A percentile compares a stretch with the other conserved stretches of the same genome.
Conservation (phyloP, 1,139 yeast species). For the Yamadazyma kanchanaburiensis region DNA sequence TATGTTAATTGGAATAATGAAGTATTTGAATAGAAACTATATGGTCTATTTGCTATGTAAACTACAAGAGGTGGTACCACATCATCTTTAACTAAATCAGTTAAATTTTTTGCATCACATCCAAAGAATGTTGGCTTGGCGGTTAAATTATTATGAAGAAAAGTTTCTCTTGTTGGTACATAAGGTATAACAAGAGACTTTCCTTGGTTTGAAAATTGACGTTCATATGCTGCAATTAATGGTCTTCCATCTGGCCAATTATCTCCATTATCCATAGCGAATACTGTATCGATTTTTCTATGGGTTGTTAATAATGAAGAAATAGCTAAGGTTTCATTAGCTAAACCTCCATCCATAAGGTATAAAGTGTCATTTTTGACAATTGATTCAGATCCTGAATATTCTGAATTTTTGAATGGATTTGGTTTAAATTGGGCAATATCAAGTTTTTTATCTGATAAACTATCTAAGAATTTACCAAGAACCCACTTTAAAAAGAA, state of each 20-base stretch:
- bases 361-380: constrained; percentile 30
- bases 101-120: constrained; percentile 37
- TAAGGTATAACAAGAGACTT: constrained; percentile 28
- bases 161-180: constrained; percentile 33
- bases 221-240: constrained; percentile 27
- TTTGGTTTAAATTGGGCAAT: constrained; percentile 46
- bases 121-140: constrained; percentile 45
- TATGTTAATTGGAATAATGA: constrained; percentile 34
- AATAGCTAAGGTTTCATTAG: constrained; percentile 36
- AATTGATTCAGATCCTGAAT: constrained; percentile 26
- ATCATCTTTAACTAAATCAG: constrained; percentile 31
- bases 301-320: constrained; percentile 33
- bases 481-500: constrained; percentile 47
- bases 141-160: constrained; percentile 33
- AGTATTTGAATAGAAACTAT: constrained; percentile 33
- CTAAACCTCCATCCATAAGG: constrained; percentile 43
- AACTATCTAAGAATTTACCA: constrained; percentile 38
- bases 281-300: constrained; percentile 33
- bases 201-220: constrained; percentile 32
- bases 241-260: constrained; percentile 40
- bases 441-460: constrained; percentile 39
- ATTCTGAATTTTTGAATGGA: constrained; percentile 48
- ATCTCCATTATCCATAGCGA: constrained; percentile 39
- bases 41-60: constrained; percentile 41
- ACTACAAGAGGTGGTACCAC: constrained; percentile 37